These are phyloP conservation scores for Nigrospora sphaerica DNA, from an alignment of 2,329 filamentous ascomycete species.

Conservation along the genomic window DNA sequence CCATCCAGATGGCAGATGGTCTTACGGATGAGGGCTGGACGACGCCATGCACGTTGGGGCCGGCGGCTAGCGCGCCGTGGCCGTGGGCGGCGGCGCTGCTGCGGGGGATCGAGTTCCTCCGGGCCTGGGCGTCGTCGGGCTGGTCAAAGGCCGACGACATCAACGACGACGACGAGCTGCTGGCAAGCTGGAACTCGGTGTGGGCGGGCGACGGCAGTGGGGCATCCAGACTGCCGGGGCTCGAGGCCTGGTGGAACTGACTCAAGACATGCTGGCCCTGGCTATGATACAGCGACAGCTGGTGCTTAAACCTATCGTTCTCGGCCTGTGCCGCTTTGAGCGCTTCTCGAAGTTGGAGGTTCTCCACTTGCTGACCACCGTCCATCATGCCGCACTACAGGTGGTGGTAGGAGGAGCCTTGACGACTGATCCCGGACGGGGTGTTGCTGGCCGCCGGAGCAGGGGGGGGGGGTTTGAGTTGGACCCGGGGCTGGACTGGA, in stretches of 20 bases:
- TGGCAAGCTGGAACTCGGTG: constrained; percentile 20
- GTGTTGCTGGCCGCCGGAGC: too few relatives aligned
- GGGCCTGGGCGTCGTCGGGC: constrained; percentile 16
- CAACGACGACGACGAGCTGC: constrained; percentile 10
- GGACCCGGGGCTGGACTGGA: too few relatives aligned
- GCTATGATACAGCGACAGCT: constrained; percentile 16
- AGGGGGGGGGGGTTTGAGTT: too few relatives aligned
- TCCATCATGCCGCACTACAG: constrained; percentile 12
- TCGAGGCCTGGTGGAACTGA: constrained; percentile 15
- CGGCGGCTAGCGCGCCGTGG: background rate
- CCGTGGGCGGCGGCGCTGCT: constrained; percentile 13
- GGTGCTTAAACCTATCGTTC: constrained; percentile 15
- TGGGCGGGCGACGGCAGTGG: constrained; percentile 9
- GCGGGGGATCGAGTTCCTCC: constrained; percentile 21
- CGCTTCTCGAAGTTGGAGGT: constrained; percentile 10
- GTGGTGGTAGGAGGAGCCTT: too few relatives aligned
- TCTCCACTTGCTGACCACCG: constrained; percentile 11
- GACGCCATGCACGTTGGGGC: constrained; percentile 1
- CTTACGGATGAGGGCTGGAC: constrained; percentile 19
- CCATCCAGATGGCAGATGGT: constrained; percentile 7
- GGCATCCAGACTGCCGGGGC: constrained; percentile 12
- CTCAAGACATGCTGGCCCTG: constrained; percentile 16
- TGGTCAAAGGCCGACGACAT: constrained; percentile 9
- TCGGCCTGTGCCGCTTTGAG: constrained; percentile 13
- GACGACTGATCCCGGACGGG: too few relatives aligned